Percentiles rank a stretch among this genome's conserved stretches.
These are phyloP conservation scores for Microcyclosporella mali DNA, from an alignment of 2,329 filamentous ascomycete genomes.

Conservation along the genomic window DNA sequence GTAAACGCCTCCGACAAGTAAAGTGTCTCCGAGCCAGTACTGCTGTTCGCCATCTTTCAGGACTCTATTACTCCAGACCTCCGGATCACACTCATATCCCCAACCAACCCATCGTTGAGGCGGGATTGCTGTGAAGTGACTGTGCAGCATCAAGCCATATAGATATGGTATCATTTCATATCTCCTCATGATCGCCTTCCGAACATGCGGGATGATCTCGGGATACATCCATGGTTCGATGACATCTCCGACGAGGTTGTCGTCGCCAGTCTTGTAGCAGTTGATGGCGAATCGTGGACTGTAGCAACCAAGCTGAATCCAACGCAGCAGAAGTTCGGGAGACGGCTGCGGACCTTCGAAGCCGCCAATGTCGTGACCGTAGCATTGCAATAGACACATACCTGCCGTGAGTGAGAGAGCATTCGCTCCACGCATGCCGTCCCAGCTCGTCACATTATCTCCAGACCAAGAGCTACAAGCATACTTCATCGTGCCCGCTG, in stretches of 20 bases:
- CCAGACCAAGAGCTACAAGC: conserved; percentile 68
- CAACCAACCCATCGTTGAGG: conserved; percentile 68
- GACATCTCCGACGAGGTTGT: conserved; percentile 63
- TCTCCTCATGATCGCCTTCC: conserved; percentile 60
- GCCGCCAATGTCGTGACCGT: conserved; percentile 67
- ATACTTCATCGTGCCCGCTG: conserved; percentile 63
- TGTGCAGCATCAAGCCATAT: conserved; percentile 59
- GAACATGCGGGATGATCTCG: conserved; percentile 56
- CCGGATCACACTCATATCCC: conserved; percentile 61
- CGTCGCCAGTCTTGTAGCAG: conserved; percentile 66
- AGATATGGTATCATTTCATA: conserved; percentile 68
- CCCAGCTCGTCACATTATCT: conserved; percentile 69
- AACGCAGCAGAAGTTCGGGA: conserved; percentile 64
- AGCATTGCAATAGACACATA: conserved; percentile 58
- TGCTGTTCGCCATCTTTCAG: conserved; percentile 62
- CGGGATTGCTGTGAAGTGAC: conserved; percentile 55
- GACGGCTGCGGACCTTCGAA: conserved; percentile 68
- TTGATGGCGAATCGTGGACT: conserved; percentile 69
- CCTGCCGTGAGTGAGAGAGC: conserved; percentile 63
- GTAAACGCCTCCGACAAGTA: conserved; percentile 64
- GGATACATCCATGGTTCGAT: conserved; percentile 77
- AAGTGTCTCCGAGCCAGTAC: conserved; percentile 64
- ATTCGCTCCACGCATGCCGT: conserved; percentile 65
- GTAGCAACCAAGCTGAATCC: conserved; percentile 66
- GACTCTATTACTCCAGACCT: conserved; percentile 54